Evolutionary conservation across 2,329 filamentous ascomycete genomes (phyloP).

Genomic region (Cladophialophora psammophila): DNA sequence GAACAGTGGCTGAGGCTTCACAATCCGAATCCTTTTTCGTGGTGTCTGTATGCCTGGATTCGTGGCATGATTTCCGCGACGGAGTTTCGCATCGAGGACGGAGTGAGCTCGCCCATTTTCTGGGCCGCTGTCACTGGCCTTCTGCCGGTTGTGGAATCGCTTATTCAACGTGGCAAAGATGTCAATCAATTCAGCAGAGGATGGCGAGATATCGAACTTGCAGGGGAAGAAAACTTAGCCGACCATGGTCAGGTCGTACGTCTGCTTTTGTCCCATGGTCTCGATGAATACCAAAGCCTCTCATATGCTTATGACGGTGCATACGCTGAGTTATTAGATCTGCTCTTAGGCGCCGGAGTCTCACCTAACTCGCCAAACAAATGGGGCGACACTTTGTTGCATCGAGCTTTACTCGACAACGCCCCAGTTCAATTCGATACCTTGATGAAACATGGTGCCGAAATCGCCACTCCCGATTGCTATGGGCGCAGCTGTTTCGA

Average conservation of each 20-base stretch:
- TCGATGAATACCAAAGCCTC: neutral
- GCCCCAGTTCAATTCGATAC: neutral
- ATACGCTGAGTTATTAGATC: neutral
- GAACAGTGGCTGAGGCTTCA: too few species aligned
- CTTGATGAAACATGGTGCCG: neutral
- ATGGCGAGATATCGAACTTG: too few species aligned
- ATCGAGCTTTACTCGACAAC: neutral
- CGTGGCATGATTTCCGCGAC: too few species aligned
- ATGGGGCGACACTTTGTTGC: neutral
- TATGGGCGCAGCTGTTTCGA: conserved; percentile 4
- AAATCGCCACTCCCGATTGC: neutral
- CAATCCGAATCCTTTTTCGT: too few species aligned
- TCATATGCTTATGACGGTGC: neutral
- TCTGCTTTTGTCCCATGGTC: neutral
- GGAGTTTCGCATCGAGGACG: too few species aligned
- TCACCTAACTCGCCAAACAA: neutral
- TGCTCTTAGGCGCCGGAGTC: neutral
- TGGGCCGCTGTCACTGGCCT: too few species aligned
- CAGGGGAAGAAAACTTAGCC: neutral
- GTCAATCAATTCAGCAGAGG: too few species aligned
- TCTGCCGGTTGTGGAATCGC: too few species aligned
- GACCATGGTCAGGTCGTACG: neutral
- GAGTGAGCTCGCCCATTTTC: too few species aligned
- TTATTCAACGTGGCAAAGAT: too few species aligned
- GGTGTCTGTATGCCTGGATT: too few species aligned